These are phyloP conservation scores for Nephelium lappaceum DNA, from an alignment of 345 rosid genomes.

Conservation along the genomic window DNA sequence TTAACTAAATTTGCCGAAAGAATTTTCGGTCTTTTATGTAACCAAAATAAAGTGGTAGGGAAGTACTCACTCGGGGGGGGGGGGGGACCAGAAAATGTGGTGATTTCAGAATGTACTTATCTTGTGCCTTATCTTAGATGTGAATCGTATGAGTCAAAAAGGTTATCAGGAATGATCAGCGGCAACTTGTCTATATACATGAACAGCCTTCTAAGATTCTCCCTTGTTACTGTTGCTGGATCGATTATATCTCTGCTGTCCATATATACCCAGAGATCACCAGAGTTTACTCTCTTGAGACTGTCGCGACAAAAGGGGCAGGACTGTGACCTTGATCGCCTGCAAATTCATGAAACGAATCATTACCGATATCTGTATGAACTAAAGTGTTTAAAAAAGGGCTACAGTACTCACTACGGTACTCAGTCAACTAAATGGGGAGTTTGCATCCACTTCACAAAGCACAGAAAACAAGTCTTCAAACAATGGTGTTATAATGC, in stretches of 20 bases:
- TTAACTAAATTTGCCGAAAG: constrained; percentile 17
- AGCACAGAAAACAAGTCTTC: background rate
- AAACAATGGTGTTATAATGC: too few relatives aligned
- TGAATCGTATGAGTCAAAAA: constrained; percentile 51
- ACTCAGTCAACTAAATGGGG: background rate
- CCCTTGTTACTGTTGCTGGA: constrained; percentile 50
- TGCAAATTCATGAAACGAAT: constrained; percentile 26
- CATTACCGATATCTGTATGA: background rate
- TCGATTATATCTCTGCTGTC: constrained; percentile 55
- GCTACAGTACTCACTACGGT: background rate
- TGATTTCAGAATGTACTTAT: constrained; percentile 17
- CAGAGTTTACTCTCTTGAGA: constrained; percentile 66
- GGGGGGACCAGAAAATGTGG: background rate
- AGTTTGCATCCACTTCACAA: background rate
- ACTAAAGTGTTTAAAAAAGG: background rate
- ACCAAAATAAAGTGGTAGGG: background rate
- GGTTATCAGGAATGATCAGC: constrained; percentile 46
- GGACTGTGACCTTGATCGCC: constrained; percentile 61
- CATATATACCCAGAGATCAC: constrained; percentile 66
- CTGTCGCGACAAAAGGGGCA: constrained; percentile 75
- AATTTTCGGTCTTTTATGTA: constrained; percentile 25
- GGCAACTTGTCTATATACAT: constrained; percentile 67
- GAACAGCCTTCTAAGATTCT: constrained; percentile 61
- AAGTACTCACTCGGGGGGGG: background rate
- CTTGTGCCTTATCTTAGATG: constrained; percentile 35